Conservation (phyloP, 345 rosid genomes). For the Sisymbrium irio region DNA sequence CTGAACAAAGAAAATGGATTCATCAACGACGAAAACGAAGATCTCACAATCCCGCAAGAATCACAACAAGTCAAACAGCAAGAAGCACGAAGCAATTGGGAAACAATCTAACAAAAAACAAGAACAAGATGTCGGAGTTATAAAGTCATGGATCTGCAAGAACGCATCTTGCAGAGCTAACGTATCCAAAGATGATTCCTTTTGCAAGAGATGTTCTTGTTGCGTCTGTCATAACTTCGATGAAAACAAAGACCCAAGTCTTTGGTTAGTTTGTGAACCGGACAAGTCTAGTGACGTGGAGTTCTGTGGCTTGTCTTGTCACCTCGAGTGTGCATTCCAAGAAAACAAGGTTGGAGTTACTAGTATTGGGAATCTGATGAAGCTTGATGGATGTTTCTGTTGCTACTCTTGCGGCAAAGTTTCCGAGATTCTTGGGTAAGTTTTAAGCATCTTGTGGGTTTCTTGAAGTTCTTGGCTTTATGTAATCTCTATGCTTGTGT, state of each 20-base stretch:
- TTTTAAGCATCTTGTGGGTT: background rate
- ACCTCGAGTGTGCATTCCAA: conserved; percentile 88
- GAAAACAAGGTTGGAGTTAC: conserved; percentile 79
- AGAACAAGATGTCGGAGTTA: conserved; percentile 31
- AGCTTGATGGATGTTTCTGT: conserved; percentile 54
- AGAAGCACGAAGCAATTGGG: conserved; percentile 51
- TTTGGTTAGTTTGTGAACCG: conserved; percentile 39
- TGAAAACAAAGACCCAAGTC: conserved; percentile 58
- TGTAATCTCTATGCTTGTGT: background rate
- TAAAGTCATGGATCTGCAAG: conserved; percentile 58
- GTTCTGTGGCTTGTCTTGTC: conserved; percentile 90
- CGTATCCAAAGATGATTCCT: conserved; percentile 64
- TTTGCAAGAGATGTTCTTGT: conserved; percentile 97
- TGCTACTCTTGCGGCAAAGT: conserved; percentile 98
- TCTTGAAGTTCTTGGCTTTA: conserved; percentile 17
- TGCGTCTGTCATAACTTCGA: conserved; percentile 89
- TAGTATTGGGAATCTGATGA: conserved; percentile 20
- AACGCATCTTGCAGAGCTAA: conserved; percentile 40
- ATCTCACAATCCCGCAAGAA: conserved; percentile 52
- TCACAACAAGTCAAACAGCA: conserved; percentile 42
- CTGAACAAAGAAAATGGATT: conserved; percentile 29
- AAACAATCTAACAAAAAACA: conserved; percentile 26
- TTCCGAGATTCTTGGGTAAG: conserved; percentile 87
- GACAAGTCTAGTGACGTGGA: conserved; percentile 38
- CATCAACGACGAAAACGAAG: conserved; percentile 62